Percentiles rank a stretch among this genome's conserved stretches.
Conservation (phyloP, 208 protist species). For the Acanthamoeba castellanii region DNA sequence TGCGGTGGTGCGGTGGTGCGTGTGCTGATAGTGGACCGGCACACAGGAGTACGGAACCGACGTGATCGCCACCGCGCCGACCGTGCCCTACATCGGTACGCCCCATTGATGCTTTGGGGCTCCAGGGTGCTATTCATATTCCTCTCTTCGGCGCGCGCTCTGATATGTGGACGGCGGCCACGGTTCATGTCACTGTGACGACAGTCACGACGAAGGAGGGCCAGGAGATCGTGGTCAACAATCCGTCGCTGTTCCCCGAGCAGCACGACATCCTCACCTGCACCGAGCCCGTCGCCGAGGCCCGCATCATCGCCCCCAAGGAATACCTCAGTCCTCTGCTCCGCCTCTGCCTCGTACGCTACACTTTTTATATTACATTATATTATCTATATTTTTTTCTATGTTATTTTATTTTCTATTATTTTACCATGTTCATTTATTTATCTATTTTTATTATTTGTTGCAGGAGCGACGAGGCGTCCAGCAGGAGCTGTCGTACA, state of each 20-base stretch:
- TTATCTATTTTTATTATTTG: too few species aligned
- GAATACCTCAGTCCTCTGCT: conserved; percentile 94
- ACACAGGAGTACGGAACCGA: conserved; percentile 92
- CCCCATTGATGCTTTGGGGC: too few species aligned
- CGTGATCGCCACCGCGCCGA: conserved; percentile 95
- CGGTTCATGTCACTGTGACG: background rate
- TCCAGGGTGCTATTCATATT: background rate
- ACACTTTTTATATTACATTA: too few species aligned
- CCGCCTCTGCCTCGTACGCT: conserved; percentile 76
- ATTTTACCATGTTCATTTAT: too few species aligned
- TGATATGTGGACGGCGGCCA: background rate
- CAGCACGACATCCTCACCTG: background rate
- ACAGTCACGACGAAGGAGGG: conserved; percentile 67
- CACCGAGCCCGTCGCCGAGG: conserved; percentile 93
- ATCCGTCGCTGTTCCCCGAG: conserved; percentile 78
- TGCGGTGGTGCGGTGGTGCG: too few species aligned
- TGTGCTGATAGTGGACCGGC: background rate
- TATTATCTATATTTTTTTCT: too few species aligned
- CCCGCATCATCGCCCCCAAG: conserved; percentile 93
- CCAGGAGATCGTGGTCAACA: conserved; percentile 70
- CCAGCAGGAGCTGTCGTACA: conserved; percentile 74
- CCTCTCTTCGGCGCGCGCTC: background rate
- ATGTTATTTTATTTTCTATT: too few species aligned
- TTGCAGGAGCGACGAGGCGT: conserved; percentile 72
- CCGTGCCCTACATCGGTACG: conserved; percentile 92